phyloP scores from a whole-genome alignment of 768 basidiomycete genomes.

The Gautieria morchelliformis region DNA sequence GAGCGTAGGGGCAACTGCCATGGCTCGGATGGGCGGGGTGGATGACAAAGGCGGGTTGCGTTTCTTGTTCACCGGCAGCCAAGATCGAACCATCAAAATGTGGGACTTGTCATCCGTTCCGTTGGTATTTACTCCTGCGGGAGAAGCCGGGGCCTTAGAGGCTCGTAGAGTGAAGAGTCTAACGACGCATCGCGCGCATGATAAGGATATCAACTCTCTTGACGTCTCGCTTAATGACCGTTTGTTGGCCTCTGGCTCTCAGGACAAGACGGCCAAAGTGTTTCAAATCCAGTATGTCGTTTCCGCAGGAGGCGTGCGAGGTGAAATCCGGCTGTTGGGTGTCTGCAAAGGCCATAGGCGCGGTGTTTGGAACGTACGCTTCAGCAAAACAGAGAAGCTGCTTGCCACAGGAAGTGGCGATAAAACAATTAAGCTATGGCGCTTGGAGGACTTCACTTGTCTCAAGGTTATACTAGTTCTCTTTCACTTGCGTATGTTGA shows the following conservation, averaged over 20 bases:
- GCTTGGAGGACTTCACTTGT: slow-evolving; percentile 85
- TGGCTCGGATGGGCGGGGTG: slow-evolving; percentile 46
- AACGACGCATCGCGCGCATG: slow-evolving; percentile 84
- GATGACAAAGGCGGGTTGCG: slow-evolving; percentile 20
- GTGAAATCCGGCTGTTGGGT: slow-evolving; percentile 68
- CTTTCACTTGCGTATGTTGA: not conserved
- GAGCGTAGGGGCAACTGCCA: slow-evolving; percentile 81
- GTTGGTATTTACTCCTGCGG: slow-evolving; percentile 11
- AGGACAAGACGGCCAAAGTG: slow-evolving; percentile 90
- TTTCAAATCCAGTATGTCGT: slow-evolving; percentile 59
- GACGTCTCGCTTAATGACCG: slow-evolving; percentile 87
- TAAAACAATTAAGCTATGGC: slow-evolving; percentile 92
- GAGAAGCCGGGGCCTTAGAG: slow-evolving; percentile 12
- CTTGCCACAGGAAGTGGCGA: slow-evolving; percentile 94
- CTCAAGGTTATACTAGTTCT: slow-evolving; percentile 35
- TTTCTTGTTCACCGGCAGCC: slow-evolving; percentile 92
- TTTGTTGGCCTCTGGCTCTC: slow-evolving; percentile 86
- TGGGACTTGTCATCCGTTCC: slow-evolving; percentile 75
- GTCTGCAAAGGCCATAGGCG: slow-evolving; percentile 94
- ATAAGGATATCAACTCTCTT: slow-evolving; percentile 97
- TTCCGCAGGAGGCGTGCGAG: slow-evolving; percentile 37
- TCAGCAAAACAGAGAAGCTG: slow-evolving; percentile 72
- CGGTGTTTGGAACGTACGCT: slow-evolving; percentile 92
- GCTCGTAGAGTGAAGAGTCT: slow-evolving; percentile 58
- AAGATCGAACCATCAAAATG: slow-evolving; percentile 97